These are phyloP conservation scores for Leishmania arabica DNA, from an alignment of 208 protist species.

Conservation along the genomic window DNA sequence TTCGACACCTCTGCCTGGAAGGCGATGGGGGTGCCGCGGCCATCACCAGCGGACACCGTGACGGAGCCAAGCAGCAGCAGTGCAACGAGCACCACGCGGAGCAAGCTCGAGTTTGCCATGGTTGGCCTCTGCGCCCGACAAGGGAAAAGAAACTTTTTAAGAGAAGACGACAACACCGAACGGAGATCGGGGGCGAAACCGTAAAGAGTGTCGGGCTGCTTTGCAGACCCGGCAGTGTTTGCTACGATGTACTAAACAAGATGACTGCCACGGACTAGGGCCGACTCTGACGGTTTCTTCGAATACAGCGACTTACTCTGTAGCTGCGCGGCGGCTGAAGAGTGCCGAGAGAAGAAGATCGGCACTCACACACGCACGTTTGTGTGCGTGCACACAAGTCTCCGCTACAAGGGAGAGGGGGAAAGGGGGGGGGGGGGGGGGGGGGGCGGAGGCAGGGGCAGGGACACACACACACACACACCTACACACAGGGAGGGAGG, in stretches of 20 bases:
- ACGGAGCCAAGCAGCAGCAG: slow-evolving; percentile 44
- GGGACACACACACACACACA: not conserved
- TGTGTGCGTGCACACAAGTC: not conserved
- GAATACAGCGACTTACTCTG: not conserved
- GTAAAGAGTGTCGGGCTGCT: not conserved
- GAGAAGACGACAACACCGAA: not conserved
- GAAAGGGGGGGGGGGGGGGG: too few species aligned
- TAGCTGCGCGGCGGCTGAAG: not conserved
- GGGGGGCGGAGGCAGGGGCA: not conserved
- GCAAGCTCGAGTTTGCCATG: slow-evolving; percentile 19
- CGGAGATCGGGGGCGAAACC: not conserved
- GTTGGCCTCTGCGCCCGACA: not conserved
- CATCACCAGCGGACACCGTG: slow-evolving; percentile 26
- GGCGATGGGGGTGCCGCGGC: slow-evolving; percentile 56
- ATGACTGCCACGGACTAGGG: not conserved
- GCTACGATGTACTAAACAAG: not conserved
- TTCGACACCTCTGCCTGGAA: slow-evolving; percentile 97
- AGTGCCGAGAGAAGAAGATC: not conserved
- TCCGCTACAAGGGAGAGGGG: not conserved
- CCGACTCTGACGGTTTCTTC: not conserved
- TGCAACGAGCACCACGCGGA: slow-evolving; percentile 40
- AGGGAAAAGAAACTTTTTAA: not conserved
- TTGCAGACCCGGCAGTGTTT: not conserved
- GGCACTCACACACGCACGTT: not conserved
- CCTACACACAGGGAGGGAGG: not conserved